A percentile compares a stretch with the other conserved stretches of the same genome.
phyloP scores from a whole-genome alignment of 2,329 filamentous ascomycete genomes.

The Hyphodiscus sp. region DNA sequence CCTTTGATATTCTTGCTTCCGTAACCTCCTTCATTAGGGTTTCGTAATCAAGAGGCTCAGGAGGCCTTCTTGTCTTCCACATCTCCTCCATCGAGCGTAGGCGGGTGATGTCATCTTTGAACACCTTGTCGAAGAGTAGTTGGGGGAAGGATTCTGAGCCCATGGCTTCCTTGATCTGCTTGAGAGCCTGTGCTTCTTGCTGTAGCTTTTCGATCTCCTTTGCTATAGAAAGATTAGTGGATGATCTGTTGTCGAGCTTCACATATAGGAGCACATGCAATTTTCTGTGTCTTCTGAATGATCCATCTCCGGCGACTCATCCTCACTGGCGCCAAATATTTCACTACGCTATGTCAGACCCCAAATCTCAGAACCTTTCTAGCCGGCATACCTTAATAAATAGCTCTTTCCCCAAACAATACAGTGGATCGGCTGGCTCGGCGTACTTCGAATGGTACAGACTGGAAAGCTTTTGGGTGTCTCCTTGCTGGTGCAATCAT shows the following conservation, averaged over 20 bases:
- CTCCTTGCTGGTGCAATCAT: slow-evolving; percentile 88
- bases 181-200: slow-evolving; percentile 76
- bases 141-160: slow-evolving; percentile 70
- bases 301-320: slow-evolving; percentile 73
- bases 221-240: slow-evolving; percentile 34
- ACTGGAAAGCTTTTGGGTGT: slow-evolving; percentile 90
- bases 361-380: background rate
- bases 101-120: slow-evolving; percentile 74
- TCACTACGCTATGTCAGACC: slow-evolving; percentile 45
- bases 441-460: slow-evolving; percentile 94
- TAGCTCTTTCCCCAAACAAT: slow-evolving; percentile 99
- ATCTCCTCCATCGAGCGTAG: slow-evolving; percentile 86
- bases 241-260: slow-evolving; percentile 5
- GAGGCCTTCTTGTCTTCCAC: slow-evolving; percentile 81
- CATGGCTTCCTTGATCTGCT: slow-evolving; percentile 74
- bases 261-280: slow-evolving; percentile 37
- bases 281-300: slow-evolving; percentile 77
- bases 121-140: slow-evolving; percentile 90
- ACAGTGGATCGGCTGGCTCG: slow-evolving; percentile 94
- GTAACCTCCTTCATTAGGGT: slow-evolving; percentile 48
- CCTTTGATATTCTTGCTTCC: slow-evolving; percentile 38
- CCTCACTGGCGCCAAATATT: slow-evolving; percentile 87
- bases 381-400: slow-evolving; percentile 58
- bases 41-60: slow-evolving; percentile 66
- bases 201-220: slow-evolving; percentile 83